Conservation (phyloP, 1,284 basidiomycete genomes). For the Omphalotus olearius region DNA sequence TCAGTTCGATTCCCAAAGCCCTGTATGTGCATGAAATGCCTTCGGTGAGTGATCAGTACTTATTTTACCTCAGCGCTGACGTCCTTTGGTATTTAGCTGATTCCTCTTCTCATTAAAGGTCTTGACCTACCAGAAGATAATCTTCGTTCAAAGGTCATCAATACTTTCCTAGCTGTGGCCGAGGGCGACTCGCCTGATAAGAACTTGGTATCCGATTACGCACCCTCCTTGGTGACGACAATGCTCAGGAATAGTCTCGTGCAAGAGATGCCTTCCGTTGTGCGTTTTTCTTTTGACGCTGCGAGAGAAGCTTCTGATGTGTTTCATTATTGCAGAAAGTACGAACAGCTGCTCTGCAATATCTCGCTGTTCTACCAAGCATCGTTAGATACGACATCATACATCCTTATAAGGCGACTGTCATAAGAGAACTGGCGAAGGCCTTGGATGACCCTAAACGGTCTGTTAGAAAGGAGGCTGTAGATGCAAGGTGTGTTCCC, state of each 20-base stretch:
- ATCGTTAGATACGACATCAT: slow-evolving; percentile 77
- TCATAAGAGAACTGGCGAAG: slow-evolving; percentile 72
- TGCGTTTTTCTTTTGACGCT: slow-evolving; percentile 26
- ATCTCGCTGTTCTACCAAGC: slow-evolving; percentile 68
- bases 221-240: slow-evolving; percentile 63
- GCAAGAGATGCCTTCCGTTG: slow-evolving; percentile 48
- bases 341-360: slow-evolving; percentile 71
- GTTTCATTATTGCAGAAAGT: slow-evolving; percentile 47
- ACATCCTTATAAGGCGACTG: slow-evolving; percentile 66
- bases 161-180: slow-evolving; percentile 72
- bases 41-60: slow-evolving; percentile 35
- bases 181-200: slow-evolving; percentile 51
- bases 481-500: slow-evolving; percentile 58
- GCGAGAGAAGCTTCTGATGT: not conserved
- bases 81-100: slow-evolving; percentile 47
- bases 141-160: slow-evolving; percentile 78
- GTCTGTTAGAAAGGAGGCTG: slow-evolving; percentile 79
- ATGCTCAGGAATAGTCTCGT: slow-evolving; percentile 62
- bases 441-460: slow-evolving; percentile 84
- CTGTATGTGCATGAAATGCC: slow-evolving; percentile 68
- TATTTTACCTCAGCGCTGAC: slow-evolving; percentile 17
- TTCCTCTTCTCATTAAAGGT: slow-evolving; percentile 86
- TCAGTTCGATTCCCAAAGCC: slow-evolving; percentile 77
- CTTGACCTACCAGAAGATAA: slow-evolving; percentile 73
- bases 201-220: slow-evolving; percentile 60